Evolutionary conservation across 192 early-diverging fungal species (phyloP).

Genomic region (Backusella morwellensis): DNA sequence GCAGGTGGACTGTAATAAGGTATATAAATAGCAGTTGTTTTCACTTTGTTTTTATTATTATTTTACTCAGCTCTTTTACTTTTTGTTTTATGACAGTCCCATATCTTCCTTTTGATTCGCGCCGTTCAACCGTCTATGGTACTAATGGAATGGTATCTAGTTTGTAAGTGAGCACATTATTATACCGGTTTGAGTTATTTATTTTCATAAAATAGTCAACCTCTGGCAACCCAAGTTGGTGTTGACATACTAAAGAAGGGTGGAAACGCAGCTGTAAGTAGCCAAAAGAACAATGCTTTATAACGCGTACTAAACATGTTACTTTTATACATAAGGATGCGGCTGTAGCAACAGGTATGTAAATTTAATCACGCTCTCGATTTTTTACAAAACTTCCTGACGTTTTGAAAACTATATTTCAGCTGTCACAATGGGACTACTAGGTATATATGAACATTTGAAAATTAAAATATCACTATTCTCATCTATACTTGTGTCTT

Average conservation of each 20-base stretch:
- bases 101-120: conserved; percentile 28
- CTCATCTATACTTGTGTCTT: not conserved
- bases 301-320: no score
- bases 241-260: conserved; percentile 47
- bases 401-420: no score
- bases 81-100: not conserved
- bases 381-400: not conserved
- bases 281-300: not conserved
- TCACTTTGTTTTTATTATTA: no score
- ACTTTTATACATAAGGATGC: no score
- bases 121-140: conserved; percentile 51
- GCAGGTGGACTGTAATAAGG: no score
- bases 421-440: no score
- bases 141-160: conserved; percentile 62
- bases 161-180: conserved; percentile 17
- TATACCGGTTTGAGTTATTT: not conserved
- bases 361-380: not conserved
- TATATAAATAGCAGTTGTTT: no score
- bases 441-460: conserved; percentile 23
- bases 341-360: conserved; percentile 12
- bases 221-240: no score
- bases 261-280: no score
- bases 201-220: not conserved
- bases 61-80: no score
- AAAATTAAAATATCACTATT: no score